phyloP scores from a whole-genome alignment of 1,284 basidiomycete genomes.

The Inonotus obliquus region DNA sequence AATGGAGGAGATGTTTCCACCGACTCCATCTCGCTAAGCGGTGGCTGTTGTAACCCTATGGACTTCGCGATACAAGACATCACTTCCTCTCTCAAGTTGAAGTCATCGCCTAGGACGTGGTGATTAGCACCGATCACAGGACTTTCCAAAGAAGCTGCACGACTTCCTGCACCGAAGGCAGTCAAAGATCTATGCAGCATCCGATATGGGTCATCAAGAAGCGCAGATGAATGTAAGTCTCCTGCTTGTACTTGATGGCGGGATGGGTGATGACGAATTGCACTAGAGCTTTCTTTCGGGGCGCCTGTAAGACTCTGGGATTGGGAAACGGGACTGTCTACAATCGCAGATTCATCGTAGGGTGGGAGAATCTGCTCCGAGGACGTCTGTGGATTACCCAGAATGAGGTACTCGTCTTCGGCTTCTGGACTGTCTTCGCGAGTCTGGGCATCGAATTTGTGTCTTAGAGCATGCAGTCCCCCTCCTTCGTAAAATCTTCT shows the following conservation, averaged over 20 bases:
- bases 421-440: slow-evolving; percentile 35
- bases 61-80: slow-evolving; percentile 98
- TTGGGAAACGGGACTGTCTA: slow-evolving; percentile 7
- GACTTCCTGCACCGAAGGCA: background rate
- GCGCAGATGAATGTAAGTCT: slow-evolving; percentile 55
- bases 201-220: slow-evolving; percentile 41
- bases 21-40: slow-evolving; percentile 60
- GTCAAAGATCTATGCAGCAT: slow-evolving; percentile 46
- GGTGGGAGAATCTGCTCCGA: background rate
- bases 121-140: background rate
- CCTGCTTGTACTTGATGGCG: slow-evolving; percentile 62
- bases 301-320: slow-evolving; percentile 6
- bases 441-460: slow-evolving; percentile 67
- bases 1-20: slow-evolving; percentile 62
- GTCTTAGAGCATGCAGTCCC: slow-evolving; percentile 84
- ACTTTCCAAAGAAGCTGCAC: background rate
- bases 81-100: slow-evolving; percentile 90
- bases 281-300: slow-evolving; percentile 24
- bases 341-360: slow-evolving; percentile 5
- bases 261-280: slow-evolving; percentile 31
- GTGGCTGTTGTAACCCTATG: slow-evolving; percentile 90
- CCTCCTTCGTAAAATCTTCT: slow-evolving; percentile 91
- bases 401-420: slow-evolving; percentile 54
- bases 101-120: slow-evolving; percentile 46
- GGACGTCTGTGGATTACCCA: slow-evolving; percentile 1